Conservation (phyloP, 768 basidiomycete species). For the Termitomyces sp. region DNA sequence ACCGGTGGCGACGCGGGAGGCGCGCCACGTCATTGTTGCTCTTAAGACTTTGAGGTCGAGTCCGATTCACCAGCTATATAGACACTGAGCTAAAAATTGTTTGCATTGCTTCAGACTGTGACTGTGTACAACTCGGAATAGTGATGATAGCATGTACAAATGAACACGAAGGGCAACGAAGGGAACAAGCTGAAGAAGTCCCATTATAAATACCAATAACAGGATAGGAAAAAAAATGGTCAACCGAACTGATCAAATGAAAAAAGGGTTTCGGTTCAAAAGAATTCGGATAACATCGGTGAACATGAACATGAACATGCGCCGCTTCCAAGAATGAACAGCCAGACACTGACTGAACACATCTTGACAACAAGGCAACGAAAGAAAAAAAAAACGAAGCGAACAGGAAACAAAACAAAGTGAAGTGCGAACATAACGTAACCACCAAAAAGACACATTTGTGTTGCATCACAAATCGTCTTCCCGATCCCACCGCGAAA, state of each 20-base stretch:
- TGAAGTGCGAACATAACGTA: neutral
- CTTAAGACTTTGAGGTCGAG: no score
- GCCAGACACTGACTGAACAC: neutral
- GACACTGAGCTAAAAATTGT: neutral
- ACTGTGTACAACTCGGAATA: neutral
- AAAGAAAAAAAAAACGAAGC: neutral
- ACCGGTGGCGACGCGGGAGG: no score
- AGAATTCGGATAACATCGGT: neutral
- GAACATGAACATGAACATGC: neutral
- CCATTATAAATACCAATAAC: neutral
- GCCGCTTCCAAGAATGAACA: no score
- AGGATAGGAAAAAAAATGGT: neutral
- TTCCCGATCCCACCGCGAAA: conserved; percentile 71
- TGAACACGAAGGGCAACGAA: neutral
- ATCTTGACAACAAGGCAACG: neutral
- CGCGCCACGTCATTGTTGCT: no score
- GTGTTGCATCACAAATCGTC: conserved; percentile 43
- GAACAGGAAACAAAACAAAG: neutral
- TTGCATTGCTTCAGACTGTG: neutral
- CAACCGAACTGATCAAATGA: neutral
- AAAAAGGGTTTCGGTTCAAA: no score
- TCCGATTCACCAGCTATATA: no score
- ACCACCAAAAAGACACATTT: neutral
- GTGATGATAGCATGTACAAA: neutral
- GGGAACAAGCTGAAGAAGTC: neutral